phyloP scores from a whole-genome alignment of 257 asterid species.

The Solanum dulcamara region DNA sequence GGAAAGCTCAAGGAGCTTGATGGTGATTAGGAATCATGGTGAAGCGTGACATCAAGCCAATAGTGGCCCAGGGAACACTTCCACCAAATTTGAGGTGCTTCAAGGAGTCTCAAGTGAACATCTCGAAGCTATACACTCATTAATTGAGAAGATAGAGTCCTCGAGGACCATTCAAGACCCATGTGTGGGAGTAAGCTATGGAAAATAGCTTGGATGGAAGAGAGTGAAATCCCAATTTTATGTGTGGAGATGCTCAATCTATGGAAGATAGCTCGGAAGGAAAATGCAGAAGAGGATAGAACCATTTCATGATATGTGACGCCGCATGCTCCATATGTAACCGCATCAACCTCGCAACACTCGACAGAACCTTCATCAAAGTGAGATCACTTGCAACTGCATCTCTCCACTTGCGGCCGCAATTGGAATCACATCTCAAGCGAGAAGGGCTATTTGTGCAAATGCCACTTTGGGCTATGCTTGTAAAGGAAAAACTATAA shows the following conservation, averaged over 20 bases:
- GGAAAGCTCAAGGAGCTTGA: background rate
- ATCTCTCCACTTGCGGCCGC: background rate
- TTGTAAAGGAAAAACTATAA: background rate
- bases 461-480: background rate
- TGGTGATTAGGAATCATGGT: background rate
- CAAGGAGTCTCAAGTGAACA: background rate
- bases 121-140: background rate
- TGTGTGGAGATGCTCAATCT: background rate
- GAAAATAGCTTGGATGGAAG: background rate
- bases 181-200: background rate
- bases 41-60: background rate
- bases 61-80: background rate
- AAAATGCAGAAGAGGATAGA: background rate
- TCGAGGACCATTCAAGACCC: background rate
- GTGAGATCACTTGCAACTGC: background rate
- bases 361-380: background rate
- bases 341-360: background rate
- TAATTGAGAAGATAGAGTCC: background rate
- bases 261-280: background rate
- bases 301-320: background rate
- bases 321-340: background rate
- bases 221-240: background rate
- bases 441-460: background rate
- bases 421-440: background rate
- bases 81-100: background rate